Evolutionary conservation across 257 asterid species (phyloP).

Genomic region (Solanum boliviense): DNA sequence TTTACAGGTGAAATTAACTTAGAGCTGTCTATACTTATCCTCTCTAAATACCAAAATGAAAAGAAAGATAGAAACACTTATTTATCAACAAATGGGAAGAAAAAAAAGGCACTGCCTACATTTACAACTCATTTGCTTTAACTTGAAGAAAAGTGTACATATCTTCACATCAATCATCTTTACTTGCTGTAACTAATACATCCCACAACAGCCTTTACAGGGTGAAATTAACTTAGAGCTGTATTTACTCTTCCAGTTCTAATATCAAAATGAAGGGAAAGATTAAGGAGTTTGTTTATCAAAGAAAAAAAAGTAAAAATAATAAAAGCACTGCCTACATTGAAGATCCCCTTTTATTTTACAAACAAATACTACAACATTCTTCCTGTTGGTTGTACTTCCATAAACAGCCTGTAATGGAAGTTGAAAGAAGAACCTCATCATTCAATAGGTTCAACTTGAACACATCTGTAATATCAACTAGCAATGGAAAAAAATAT

Average conservation of each 20-base stretch:
- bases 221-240: not conserved
- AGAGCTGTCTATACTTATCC: not conserved
- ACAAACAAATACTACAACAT: not conserved
- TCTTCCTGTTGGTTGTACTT: not conserved
- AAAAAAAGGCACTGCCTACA: not conserved
- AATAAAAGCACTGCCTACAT: not conserved
- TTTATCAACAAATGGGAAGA: not conserved
- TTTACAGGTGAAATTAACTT: not conserved
- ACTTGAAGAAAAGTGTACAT: not conserved
- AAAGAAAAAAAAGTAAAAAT: not conserved
- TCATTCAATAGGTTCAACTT: not conserved
- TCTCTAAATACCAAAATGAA: not conserved
- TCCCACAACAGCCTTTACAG: not conserved
- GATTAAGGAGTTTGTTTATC: not conserved
- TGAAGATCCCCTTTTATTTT: not conserved
- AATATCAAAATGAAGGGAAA: not conserved
- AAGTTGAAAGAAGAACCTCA: not conserved
- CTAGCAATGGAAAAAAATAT: not conserved
- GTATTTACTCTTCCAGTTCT: not conserved
- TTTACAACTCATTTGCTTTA: not conserved
- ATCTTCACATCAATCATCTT: not conserved
- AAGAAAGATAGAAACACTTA: not conserved
- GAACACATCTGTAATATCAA: not conserved
- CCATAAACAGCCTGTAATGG: not conserved
- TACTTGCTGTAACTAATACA: not conserved